These are phyloP conservation scores for Haberlea rhodopensis DNA, from an alignment of 257 asterid species.

Conservation along the genomic window DNA sequence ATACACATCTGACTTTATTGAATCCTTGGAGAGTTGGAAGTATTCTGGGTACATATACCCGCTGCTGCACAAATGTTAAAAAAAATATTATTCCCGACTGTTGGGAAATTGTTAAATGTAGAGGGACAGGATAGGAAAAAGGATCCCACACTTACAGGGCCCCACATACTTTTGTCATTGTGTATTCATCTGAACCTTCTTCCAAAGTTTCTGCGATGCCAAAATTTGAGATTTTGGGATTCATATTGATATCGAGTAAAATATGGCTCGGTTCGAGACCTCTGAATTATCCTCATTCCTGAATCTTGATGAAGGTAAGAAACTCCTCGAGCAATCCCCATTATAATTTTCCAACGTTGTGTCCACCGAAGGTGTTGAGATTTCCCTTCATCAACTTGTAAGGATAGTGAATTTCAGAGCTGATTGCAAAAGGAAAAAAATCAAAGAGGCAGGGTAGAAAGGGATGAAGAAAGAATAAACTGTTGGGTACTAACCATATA, in stretches of 20 bases:
- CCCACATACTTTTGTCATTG: conserved; percentile 10
- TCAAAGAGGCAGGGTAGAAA: not conserved
- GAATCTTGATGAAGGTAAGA: conserved; percentile 29
- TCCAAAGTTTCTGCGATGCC: not conserved
- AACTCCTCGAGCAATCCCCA: conserved; percentile 19
- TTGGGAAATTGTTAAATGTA: too few relatives aligned
- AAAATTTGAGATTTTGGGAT: conserved; percentile 27
- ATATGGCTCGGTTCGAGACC: conserved; percentile 12
- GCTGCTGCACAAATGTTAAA: not conserved
- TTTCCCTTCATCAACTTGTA: not conserved
- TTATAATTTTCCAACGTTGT: conserved; percentile 17
- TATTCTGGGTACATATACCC: conserved; percentile 17
- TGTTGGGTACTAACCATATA: conserved; percentile 21
- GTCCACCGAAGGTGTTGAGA: conserved; percentile 18
- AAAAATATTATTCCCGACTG: too few relatives aligned
- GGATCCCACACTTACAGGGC: conserved; percentile 1
- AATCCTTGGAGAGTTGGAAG: not conserved
- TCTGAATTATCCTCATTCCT: conserved; percentile 16
- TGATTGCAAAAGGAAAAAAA: not conserved
- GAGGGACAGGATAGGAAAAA: not conserved
- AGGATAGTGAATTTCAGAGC: not conserved
- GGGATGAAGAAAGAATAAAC: not conserved
- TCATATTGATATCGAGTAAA: conserved; percentile 27
- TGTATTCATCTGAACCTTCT: not conserved
- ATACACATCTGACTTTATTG: conserved; percentile 24